These are phyloP conservation scores for Xylaria sp. DNA, from an alignment of 2,329 filamentous ascomycete species.

Conservation along the genomic window DNA sequence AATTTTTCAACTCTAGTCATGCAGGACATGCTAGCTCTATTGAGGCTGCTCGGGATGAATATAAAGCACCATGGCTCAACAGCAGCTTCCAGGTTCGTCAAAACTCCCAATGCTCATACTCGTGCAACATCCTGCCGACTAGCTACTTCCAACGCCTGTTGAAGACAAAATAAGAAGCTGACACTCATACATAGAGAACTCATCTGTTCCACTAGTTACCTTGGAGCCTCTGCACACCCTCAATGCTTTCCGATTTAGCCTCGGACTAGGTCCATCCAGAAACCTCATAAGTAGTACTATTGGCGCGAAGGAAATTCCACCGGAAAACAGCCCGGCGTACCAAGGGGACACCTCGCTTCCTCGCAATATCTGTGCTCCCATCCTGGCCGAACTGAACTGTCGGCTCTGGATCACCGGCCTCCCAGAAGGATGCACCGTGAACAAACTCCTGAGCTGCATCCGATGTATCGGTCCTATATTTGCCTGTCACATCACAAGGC, in stretches of 20 bases:
- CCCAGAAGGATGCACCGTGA: slow-evolving; percentile 11
- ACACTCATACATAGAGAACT: not conserved
- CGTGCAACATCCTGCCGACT: not conserved
- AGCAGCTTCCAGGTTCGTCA: slow-evolving; percentile 9
- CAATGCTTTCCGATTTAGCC: slow-evolving; percentile 1
- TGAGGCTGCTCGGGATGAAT: not conserved
- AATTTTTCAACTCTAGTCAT: not conserved
- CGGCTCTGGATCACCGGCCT: slow-evolving; percentile 34
- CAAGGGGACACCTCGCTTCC: not conserved
- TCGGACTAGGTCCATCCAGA: slow-evolving; percentile 18
- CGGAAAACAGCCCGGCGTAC: not conserved
- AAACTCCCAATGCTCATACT: not conserved
- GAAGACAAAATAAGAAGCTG: not conserved
- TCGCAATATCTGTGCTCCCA: slow-evolving; percentile 1
- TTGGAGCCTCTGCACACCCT: slow-evolving; percentile 5
- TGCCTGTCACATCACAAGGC: slow-evolving; percentile 14
- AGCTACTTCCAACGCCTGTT: not conserved
- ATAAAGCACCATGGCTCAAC: slow-evolving; percentile 19
- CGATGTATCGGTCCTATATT: slow-evolving; percentile 23
- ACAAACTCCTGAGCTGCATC: slow-evolving; percentile 11
- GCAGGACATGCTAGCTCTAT: not conserved
- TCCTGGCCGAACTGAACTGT: slow-evolving; percentile 16
- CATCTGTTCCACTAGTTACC: not conserved
- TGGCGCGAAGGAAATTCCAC: not conserved
- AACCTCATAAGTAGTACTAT: slow-evolving; percentile 26